Evolutionary conservation across 805 yeast genomes (phyloP), one percentile per base, ranked within the genome.

Genomic region (Suhomyces canberraensis): DNA sequence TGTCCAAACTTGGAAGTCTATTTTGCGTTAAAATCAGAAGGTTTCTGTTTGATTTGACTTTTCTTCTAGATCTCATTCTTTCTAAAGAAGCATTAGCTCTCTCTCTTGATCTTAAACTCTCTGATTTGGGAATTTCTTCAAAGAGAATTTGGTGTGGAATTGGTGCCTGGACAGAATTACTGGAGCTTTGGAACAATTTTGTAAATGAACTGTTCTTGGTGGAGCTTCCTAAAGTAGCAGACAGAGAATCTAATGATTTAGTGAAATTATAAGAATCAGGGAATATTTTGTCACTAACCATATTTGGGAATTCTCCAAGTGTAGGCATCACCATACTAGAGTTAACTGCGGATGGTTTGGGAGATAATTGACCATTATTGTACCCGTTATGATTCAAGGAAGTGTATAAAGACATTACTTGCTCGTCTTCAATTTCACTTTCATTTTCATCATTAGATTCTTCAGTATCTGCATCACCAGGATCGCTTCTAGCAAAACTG

Each of bases 21-120:
- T 45, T 34, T 19, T 54, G 56, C 11, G 61, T 47, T 33, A 56
- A 42, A 9, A 52, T 42, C 53, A 48, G 58, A 7, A 55, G 47
- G 33, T 56, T 60, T 36, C 62, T 47, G 2, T 48, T 40, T 27
- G 53, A 47, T 47, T 72, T 76, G 41, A 78, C 73, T 53, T 72
- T 72, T 36, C 85, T 60, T 40, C 85, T 65, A 28, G 76, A 75
- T 40, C 73, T 67, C 71, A 79, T 79, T 54, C 87, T 62, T 38
- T 75, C 67, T 14, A 80, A 50, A 0, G 85, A 79, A 0, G 85
- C 84, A 48, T 78, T 80, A 0, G 86, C 85, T 45, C 85, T 62
- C 45, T 78, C 84, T 25, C 69, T 63, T 1, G 84, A 76, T 36
- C 79, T 60, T 6, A 59, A 35, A 22, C 44, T 52, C 14, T 61